Evolutionary conservation across 306 rosid species (phyloP), one percentile per base, ranked within the genome.

Genomic region (Begonia loranthoides): DNA sequence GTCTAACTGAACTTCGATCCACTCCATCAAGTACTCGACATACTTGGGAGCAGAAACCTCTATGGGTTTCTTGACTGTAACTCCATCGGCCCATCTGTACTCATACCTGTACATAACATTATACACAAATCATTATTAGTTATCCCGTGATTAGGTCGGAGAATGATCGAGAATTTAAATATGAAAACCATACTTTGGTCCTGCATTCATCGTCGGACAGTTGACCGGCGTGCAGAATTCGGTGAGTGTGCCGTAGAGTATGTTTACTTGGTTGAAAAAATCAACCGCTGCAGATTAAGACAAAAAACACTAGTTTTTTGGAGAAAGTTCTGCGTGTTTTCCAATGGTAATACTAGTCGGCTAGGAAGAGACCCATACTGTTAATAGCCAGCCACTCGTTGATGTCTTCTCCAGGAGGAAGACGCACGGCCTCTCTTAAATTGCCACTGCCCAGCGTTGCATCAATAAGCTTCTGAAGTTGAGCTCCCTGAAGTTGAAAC

Each of bases 391-490:
- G 75, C 96, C 96, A 83, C 52, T 87, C 96, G 47, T 79, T 65
- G n/a, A 75, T 64, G 57, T 87, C 96, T 80, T 87, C 96, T n/a
- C 96, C 94, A 7, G 96, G 87, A 61, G 96, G 96, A 13, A 87
- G 79, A 4, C 76, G 74, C 36, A 87, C 94, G 33, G 87, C 96
- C 63, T 87, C 94, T 66, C 94, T 75, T 64, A 87, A 65, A 70
- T 87, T 83, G 10, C 96, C 96, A 78, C 89, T 83, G 17, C 96
- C 94, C 69, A 87, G 78, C 17, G 96, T 82, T 34, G 89, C 82
- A 82, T 87, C 94, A 8, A 87, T 87, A 51, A 82, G 89, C 56
- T 70, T 78, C 55, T 83, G 87, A 64, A 87, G 87, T 60, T 87
- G 94, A 60, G 94, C 96, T 16, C 94, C 96, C 94, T 87, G 52